Percentiles rank a stretch among this genome's conserved stretches.
Conservation (phyloP, 75 land plant species). For the Selaginella tamariscina region DNA sequence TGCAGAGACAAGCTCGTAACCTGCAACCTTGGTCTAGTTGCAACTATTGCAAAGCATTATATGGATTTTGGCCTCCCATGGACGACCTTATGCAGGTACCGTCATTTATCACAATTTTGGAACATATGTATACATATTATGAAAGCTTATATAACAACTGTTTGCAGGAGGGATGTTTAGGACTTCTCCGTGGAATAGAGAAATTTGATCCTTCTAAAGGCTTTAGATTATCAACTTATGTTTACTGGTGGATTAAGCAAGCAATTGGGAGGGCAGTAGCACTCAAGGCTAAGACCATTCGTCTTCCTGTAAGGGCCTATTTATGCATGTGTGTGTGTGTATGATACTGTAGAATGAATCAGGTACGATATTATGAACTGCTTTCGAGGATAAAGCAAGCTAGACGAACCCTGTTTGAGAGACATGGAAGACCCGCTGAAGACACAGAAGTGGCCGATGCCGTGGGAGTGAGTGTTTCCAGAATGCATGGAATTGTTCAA, state of each 20-base stretch:
- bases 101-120: too few relatives aligned
- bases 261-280: slow-evolving; percentile 44
- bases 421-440: slow-evolving; percentile 44
- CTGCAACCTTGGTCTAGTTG: too few relatives aligned
- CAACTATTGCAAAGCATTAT: too few relatives aligned
- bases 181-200: slow-evolving; percentile 58
- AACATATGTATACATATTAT: too few relatives aligned
- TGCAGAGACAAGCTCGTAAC: too few relatives aligned
- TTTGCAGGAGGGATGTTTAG: slow-evolving; percentile 59
- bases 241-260: slow-evolving; percentile 70
- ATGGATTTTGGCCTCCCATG: too few relatives aligned
- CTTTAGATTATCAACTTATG: slow-evolving; percentile 68
- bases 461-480: slow-evolving; percentile 53
- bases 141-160: too few relatives aligned
- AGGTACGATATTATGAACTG: slow-evolving; percentile 49
- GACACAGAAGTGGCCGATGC: slow-evolving; percentile 54
- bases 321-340: too few relatives aligned
- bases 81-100: too few relatives aligned
- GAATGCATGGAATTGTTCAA: background rate
- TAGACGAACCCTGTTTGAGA: slow-evolving; percentile 33
- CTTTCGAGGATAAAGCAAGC: slow-evolving; percentile 39
- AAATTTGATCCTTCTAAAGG: slow-evolving; percentile 64
- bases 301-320: slow-evolving; percentile 39
- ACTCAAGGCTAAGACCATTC: slow-evolving; percentile 37
- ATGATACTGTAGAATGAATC: slow-evolving; percentile 2